Evolutionary conservation across 306 rosid genomes (phyloP).

Genomic region (Psophocarpus tetragonolobus): DNA sequence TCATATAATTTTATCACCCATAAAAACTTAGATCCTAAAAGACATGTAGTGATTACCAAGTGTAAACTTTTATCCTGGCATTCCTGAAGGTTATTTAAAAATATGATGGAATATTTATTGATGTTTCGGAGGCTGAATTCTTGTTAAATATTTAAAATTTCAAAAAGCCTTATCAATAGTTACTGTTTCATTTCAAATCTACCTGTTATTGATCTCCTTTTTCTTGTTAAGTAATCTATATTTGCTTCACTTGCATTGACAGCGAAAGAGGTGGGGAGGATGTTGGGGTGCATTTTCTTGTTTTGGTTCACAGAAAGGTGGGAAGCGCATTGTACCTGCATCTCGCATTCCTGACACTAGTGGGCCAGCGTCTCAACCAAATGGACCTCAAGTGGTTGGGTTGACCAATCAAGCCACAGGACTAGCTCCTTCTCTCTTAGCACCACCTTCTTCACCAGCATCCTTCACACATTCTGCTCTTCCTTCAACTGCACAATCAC

Average conservation of each 20-base stretch:
- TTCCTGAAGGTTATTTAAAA: neutral
- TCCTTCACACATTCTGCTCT: constrained; percentile 91
- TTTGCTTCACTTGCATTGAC: constrained; percentile 45
- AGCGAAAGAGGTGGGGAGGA: constrained; percentile 99
- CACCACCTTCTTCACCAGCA: constrained; percentile 99
- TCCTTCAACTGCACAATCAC: constrained; percentile 96
- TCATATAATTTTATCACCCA: neutral
- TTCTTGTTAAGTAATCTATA: constrained; percentile 25
- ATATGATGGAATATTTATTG: neutral
- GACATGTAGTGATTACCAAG: neutral
- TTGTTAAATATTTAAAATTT: neutral
- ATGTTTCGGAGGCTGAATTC: constrained; percentile 6
- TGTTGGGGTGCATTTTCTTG: constrained; percentile 92
- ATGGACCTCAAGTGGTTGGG: constrained; percentile 80
- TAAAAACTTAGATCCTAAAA: neutral
- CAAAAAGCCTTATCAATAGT: neutral
- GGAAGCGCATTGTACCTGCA: constrained; percentile 94
- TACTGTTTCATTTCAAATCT: constrained; percentile 29
- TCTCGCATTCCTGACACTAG: constrained; percentile 79
- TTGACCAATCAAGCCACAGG: constrained; percentile 73
- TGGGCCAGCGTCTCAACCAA: constrained; percentile 69
- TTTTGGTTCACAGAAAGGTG: constrained; percentile 86
- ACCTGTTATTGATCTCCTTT: constrained; percentile 20
- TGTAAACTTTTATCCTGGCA: constrained; percentile 11
- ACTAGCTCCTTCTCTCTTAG: constrained; percentile 84